Evolutionary conservation across 768 basidiomycete species (phyloP).

Genomic region (Hortiboletus flavorubellus): DNA sequence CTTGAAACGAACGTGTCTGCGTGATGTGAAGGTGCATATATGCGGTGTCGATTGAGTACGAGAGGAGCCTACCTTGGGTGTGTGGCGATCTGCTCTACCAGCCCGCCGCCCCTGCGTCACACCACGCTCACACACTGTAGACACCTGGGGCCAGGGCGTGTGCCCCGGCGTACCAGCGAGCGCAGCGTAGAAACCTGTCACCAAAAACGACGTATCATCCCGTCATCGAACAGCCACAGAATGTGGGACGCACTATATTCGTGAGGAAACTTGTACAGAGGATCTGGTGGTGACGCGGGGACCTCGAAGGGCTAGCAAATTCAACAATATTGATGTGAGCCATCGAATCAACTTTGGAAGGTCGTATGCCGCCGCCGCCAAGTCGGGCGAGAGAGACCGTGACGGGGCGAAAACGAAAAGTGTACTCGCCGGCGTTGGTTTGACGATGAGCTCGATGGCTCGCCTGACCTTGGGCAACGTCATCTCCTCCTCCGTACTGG

Average conservation of each 20-base stretch:
- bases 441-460: conserved; percentile 23
- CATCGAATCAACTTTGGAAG: background rate
- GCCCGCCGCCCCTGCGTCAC: background rate
- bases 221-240: too few species aligned
- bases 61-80: background rate
- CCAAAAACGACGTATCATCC: background rate
- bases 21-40: background rate
- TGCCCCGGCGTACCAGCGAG: conserved; percentile 18
- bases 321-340: background rate
- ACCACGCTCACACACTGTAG: background rate
- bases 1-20: background rate
- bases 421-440: conserved; percentile 29
- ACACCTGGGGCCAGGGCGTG: conserved; percentile 7
- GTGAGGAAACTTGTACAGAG: conserved; percentile 24
- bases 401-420: background rate
- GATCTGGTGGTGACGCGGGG: conserved; percentile 25
- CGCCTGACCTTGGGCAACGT: conserved; percentile 15
- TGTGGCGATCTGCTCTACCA: background rate
- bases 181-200: conserved; percentile 22
- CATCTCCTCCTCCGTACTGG: background rate
- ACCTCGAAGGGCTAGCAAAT: conserved; percentile 23
- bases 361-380: background rate
- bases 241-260: conserved; percentile 15
- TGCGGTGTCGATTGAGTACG: too few species aligned
- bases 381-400: background rate